Conservation (phyloP, 371 early-diverging fungal genomes). For the Gilbertella persicaria region DNA sequence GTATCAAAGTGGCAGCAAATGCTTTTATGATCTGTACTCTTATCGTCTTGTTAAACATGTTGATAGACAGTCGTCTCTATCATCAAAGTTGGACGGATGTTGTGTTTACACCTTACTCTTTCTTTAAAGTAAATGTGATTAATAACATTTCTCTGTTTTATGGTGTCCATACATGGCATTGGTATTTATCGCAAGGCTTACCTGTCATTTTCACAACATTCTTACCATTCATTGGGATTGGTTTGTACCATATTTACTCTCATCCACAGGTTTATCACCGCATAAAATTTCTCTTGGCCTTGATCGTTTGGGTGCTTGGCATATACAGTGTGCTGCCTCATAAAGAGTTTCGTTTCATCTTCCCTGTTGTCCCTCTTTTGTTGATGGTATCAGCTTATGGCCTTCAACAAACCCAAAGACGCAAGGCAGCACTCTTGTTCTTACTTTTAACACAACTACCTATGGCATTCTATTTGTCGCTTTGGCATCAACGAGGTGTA, state of each 20-base stretch:
- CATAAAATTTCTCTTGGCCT: conserved; percentile 18
- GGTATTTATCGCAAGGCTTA: conserved; percentile 84
- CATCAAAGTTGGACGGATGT: conserved; percentile 13
- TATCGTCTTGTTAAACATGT: conserved; percentile 48
- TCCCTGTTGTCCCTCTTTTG: conserved; percentile 79
- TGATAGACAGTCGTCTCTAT: conserved; percentile 60
- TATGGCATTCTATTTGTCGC: conserved; percentile 67
- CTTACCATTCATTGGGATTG: conserved; percentile 57
- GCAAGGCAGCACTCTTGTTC: conserved; percentile 21
- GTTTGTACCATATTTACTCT: conserved; percentile 15
- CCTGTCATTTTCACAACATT: conserved; percentile 78
- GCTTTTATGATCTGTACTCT: conserved; percentile 33
- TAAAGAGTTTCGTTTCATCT: conserved; percentile 94
- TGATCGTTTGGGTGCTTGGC: conserved; percentile 50
- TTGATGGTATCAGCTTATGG: conserved; percentile 67
- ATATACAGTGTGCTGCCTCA: conserved; percentile 81
- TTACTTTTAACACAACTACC: conserved; percentile 66
- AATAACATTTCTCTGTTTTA: conserved; percentile 82
- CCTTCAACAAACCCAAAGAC: conserved; percentile 27
- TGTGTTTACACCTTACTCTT: conserved; percentile 73
- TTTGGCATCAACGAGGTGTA: conserved; percentile 92
- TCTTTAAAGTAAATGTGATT: conserved; percentile 79
- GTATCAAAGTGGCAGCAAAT: conserved; percentile 23
- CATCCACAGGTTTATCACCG: conserved; percentile 8
- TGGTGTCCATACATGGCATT: conserved; percentile 88